Percentiles rank a stretch among this genome's conserved stretches.
Evolutionary conservation across 2,329 filamentous ascomycete species (phyloP).

Genomic region (Aspergillus melleus): DNA sequence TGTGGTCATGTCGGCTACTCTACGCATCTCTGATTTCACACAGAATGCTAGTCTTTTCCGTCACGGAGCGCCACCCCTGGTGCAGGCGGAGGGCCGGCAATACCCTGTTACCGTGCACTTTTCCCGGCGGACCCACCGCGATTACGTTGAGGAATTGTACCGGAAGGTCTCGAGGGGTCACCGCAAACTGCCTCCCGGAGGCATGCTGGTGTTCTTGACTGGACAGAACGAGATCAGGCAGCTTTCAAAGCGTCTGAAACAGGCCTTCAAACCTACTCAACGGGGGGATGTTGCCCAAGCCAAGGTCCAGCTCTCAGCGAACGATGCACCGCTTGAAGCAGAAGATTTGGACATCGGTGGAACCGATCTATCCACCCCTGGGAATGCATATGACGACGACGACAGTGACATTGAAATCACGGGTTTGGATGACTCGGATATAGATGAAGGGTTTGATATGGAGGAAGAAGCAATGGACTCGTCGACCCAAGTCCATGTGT

Average conservation of each 20-base stretch:
- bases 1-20: slow-evolving; percentile 96
- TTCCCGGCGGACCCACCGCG: slow-evolving; percentile 73
- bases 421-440: slow-evolving; percentile 58
- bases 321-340: slow-evolving; percentile 74
- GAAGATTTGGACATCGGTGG: slow-evolving; percentile 83
- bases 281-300: slow-evolving; percentile 56
- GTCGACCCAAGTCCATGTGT: slow-evolving; percentile 73
- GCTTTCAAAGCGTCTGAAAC: slow-evolving; percentile 75
- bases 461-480: slow-evolving; percentile 60
- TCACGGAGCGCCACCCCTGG: slow-evolving; percentile 70
- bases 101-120: slow-evolving; percentile 91
- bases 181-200: slow-evolving; percentile 82
- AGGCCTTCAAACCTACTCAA: slow-evolving; percentile 60
- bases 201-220: slow-evolving; percentile 91
- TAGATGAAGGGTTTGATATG: slow-evolving; percentile 66
- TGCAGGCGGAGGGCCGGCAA: slow-evolving; percentile 89
- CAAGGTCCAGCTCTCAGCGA: slow-evolving; percentile 73
- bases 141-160: slow-evolving; percentile 90
- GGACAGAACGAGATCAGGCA: slow-evolving; percentile 88
- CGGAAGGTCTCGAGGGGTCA: slow-evolving; percentile 85
- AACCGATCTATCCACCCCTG: slow-evolving; percentile 46
- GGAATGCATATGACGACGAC: slow-evolving; percentile 55
- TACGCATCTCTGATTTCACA: slow-evolving; percentile 86
- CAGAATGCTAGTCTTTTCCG: slow-evolving; percentile 80
- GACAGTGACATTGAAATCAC: slow-evolving; percentile 62